Base-by-base conservation (phyloP, 2,329 filamentous ascomycete genomes). In the Pseudopyricularia cyperi region DNA sequence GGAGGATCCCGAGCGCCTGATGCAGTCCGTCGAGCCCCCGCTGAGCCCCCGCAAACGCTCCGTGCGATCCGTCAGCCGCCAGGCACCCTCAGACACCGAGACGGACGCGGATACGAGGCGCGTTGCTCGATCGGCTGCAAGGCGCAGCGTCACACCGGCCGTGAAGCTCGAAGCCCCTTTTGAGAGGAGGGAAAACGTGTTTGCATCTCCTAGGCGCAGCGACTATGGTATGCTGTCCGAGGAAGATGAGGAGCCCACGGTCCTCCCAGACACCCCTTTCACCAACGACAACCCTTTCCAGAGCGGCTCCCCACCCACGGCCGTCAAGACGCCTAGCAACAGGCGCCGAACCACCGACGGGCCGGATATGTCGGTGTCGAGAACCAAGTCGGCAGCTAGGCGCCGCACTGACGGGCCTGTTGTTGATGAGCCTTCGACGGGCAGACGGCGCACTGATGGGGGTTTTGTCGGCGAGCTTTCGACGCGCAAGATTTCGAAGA, bases 271-370 rank as follows among this genome's bases (percentile, higher is more conserved):
- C 63, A 9, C 6, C 26, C 12, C 65, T 66, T 19, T 63, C 66
- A 89, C 85, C 1, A 78, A 83, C 58, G 89, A 96, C 52, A 97
- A 97, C 61, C 90, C 91, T 0, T 97, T 97, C 63, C 91, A 97
- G 65, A 87, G 86, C 62, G 85, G 89, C 65, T 85, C 87, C 9
- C 83, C 87, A 2, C 67, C 76, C 6, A 63, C 70, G n/a, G 65
- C 67, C 1, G 48, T 73, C 28, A 71, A 71, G 63, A 71, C 72
- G 28, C 68, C 76, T 22, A 68, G 64, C 57, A 68, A 68, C 54
- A 74, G 76, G 42, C 71, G 77, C 56, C 73, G 71, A 59, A 74
- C 73, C n/a, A 62, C 66, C 2, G 71, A 35, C 26, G 48, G 65
- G 17, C 66, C 67, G 37, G 59, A 57, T 7, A 7, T 33, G 11